These are phyloP conservation scores for Suillus occidentalis DNA, from an alignment of 768 basidiomycete genomes.

Conservation along the genomic window DNA sequence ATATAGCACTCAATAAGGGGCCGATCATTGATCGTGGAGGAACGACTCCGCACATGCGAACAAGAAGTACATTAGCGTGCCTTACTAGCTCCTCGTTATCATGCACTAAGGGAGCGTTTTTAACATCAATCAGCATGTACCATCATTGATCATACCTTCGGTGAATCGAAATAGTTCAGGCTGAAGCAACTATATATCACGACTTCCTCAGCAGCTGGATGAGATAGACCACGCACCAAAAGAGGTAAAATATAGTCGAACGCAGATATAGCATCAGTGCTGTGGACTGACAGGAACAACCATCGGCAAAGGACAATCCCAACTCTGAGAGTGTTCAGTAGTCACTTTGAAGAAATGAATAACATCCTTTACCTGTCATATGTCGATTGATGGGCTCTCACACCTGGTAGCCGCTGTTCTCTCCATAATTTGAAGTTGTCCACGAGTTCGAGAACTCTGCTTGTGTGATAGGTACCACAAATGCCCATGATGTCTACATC, in stretches of 20 bases:
- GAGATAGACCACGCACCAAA: slow-evolving; percentile 50
- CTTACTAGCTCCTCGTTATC: slow-evolving; percentile 71
- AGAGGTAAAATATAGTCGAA: slow-evolving; percentile 84
- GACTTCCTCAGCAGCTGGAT: neutral
- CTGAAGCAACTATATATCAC: slow-evolving; percentile 33
- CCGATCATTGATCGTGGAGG: slow-evolving; percentile 70
- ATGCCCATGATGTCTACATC: slow-evolving; percentile 77
- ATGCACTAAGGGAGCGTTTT: slow-evolving; percentile 45
- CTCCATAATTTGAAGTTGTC: slow-evolving; percentile 69
- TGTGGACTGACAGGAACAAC: slow-evolving; percentile 73
- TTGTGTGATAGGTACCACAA: slow-evolving; percentile 60
- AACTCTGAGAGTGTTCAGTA: slow-evolving; percentile 40
- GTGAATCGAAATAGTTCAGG: slow-evolving; percentile 77
- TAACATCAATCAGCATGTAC: slow-evolving; percentile 2
- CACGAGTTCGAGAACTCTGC: slow-evolving; percentile 60
- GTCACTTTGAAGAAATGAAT: neutral
- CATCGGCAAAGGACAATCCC: slow-evolving; percentile 73
- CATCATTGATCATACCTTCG: slow-evolving; percentile 44
- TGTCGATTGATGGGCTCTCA: slow-evolving; percentile 79
- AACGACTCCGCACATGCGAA: slow-evolving; percentile 83
- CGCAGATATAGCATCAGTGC: slow-evolving; percentile 70
- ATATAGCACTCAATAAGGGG: slow-evolving; percentile 68
- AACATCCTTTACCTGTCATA: slow-evolving; percentile 64
- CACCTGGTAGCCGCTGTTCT: slow-evolving; percentile 66
- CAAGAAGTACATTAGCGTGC: slow-evolving; percentile 67